Percentiles rank a stretch among this genome's conserved stretches.
These are phyloP conservation scores for Candida sphagnicola DNA, from an alignment of 805 yeast genomes.

Conservation along the genomic window DNA sequence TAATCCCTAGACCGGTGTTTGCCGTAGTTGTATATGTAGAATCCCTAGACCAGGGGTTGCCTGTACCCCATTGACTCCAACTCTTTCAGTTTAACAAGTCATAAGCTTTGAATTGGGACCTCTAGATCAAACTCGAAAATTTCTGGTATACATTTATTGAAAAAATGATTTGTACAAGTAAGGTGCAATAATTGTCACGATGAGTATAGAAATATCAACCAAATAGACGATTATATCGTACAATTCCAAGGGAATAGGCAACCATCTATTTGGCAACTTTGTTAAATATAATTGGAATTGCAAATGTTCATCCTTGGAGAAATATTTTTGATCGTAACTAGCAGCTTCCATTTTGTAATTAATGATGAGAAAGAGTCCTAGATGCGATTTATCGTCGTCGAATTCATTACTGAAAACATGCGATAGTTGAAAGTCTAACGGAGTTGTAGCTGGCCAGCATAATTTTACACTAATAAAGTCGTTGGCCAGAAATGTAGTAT, in stretches of 20 bases:
- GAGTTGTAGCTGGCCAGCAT: conserved; percentile 36
- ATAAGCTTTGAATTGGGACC: too few species aligned
- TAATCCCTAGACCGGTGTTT: too few species aligned
- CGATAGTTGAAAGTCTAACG: conserved; percentile 19
- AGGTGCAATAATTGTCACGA: conserved; percentile 8
- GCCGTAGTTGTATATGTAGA: too few species aligned
- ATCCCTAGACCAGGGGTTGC: too few species aligned
- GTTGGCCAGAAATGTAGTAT: conserved; percentile 19
- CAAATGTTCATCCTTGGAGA: conserved; percentile 10
- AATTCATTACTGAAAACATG: conserved; percentile 19
- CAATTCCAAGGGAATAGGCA: conserved; percentile 33
- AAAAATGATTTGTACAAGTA: conserved; percentile 4
- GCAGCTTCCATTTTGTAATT: conserved; percentile 18
- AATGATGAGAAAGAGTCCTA: conserved; percentile 23
- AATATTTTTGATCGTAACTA: conserved; percentile 11
- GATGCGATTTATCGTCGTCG: conserved; percentile 1
- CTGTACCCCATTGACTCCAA: too few species aligned
- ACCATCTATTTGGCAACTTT: conserved; percentile 19
- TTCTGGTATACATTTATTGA: neutral
- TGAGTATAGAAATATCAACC: conserved; percentile 20
- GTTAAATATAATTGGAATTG: conserved; percentile 23
- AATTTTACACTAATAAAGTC: conserved; percentile 25
- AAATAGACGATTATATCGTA: conserved; percentile 23
- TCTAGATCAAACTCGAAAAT: too few species aligned
- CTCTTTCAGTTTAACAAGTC: too few species aligned